Base-by-base conservation (phyloP, 1,284 basidiomycete species). In the Cutaneotrichosporon sp. region DNA sequence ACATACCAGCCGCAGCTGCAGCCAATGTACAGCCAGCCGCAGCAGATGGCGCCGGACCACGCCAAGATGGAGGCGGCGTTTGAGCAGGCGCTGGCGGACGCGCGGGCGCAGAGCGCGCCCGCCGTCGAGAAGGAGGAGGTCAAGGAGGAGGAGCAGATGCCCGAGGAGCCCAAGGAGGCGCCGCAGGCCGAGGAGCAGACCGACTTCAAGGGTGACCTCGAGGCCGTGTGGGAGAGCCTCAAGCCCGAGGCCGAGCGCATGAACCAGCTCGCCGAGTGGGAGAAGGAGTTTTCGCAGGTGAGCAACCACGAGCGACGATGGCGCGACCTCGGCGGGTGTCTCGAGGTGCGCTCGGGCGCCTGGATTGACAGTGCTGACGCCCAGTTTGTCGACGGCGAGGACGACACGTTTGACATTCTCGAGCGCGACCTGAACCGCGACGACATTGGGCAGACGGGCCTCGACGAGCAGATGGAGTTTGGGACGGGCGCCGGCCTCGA, bases 231-330 rank as follows among this genome's bases (percentile, higher is more conserved):
- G 80, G 74, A 81, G 64, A 76, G 75, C 45, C 66, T 80, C 56
- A 71, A 71, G 63, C 73, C 84, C 82, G 49, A 79, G 82, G 74
- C 73, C 2, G 72, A 75, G 62, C 64, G 74, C 20, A 63, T 76
- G 33, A 87, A 87, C 72, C 87, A 92, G 66, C 77, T 92, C 52
- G 86, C 88, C 4, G 88, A 88, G 74, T 95, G 92, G 92, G 94
- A 95, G 75, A 86, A 87, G 9, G 88, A 95, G 76, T 92, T 94
- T 71, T 90, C 89, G 62, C 88, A 91, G 69, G 77, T 79, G 55
- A 68, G 74, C 65, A 22, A 54, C 3, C 31, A 0, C 24, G 52
- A 5, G 24, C 24, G 24, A 13, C 8, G 38, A 29, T 22, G 27
- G 34, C 52, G 52, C 11, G 22, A 25, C 14, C 24, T 14, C 22